A percentile compares a stretch with the other conserved stretches of the same genome.
phyloP scores from a whole-genome alignment of 2,329 filamentous ascomycete genomes.

The Blastomyces emzantsi region DNA sequence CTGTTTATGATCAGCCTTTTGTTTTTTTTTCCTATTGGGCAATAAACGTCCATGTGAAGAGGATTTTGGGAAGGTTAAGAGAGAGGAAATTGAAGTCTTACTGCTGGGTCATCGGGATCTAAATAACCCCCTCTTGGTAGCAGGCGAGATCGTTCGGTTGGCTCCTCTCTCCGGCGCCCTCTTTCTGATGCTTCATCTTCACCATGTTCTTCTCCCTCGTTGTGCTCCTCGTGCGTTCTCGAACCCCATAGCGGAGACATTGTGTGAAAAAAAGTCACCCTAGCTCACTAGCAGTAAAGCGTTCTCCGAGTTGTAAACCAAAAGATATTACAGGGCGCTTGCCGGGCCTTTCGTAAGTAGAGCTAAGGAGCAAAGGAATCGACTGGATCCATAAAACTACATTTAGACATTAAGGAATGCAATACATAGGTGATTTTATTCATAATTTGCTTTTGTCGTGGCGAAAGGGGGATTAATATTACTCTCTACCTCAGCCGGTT shows the following conservation, averaged over 20 bases:
- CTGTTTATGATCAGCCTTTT: conserved; percentile 19
- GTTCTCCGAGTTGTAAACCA: background rate
- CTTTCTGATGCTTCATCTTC: background rate
- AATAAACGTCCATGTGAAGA: background rate
- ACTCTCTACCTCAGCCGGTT: background rate
- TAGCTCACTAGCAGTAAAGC: background rate
- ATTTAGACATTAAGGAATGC: background rate
- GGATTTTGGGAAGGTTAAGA: background rate
- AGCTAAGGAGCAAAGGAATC: background rate
- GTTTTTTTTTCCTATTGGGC: background rate
- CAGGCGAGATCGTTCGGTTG: conserved; percentile 56
- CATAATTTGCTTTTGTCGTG: background rate
- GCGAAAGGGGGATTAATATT: background rate
- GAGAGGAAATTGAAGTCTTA: conserved; percentile 36
- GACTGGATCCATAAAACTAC: background rate
- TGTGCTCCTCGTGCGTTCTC: conserved; percentile 5
- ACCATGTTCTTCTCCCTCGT: background rate
- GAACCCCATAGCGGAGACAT: conserved; percentile 23
- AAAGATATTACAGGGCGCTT: background rate
- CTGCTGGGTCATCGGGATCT: conserved; percentile 71
- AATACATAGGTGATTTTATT: background rate
- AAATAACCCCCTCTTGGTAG: conserved; percentile 60
- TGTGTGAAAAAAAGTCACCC: conserved; percentile 11
- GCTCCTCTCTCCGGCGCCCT: conserved; percentile 27
- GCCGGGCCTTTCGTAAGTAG: background rate